Evolutionary conservation across 129 eudicot genomes (phyloP).

Genomic region (Oenanthe sinensis): DNA sequence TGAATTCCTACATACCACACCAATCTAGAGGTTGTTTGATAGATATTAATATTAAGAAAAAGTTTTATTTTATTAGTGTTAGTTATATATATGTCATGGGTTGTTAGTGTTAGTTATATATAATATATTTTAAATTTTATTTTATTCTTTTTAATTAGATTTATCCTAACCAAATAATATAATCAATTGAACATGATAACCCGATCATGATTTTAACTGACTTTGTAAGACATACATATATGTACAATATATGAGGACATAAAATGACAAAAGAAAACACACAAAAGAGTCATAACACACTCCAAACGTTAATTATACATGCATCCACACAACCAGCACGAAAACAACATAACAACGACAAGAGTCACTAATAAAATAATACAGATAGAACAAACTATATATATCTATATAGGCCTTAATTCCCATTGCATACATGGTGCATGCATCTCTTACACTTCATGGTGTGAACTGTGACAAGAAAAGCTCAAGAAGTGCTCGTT

Average conservation of each 20-base stretch:
- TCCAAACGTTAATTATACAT: neutral
- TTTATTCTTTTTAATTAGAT: no score
- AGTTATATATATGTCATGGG: no score
- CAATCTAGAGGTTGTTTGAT: no score
- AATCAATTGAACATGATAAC: no score
- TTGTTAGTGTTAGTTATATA: no score
- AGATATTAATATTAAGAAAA: no score
- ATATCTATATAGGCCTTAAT: neutral
- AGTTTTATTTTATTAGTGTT: no score
- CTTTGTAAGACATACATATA: neutral
- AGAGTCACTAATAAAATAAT: neutral
- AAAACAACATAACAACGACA: neutral
- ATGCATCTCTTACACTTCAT: neutral
- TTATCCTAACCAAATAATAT: no score
- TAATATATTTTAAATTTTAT: no score
- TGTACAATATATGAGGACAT: neutral
- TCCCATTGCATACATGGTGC: conserved; percentile 1
- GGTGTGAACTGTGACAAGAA: conserved; percentile 34
- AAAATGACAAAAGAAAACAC: neutral
- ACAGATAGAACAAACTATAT: neutral
- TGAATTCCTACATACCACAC: no score
- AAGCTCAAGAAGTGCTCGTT: conserved; percentile 42
- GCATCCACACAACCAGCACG: neutral
- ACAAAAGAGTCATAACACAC: neutral
- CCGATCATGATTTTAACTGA: no score